Evolutionary conservation across 345 rosid species (phyloP).

Genomic region (Lumnitzera littorea): DNA sequence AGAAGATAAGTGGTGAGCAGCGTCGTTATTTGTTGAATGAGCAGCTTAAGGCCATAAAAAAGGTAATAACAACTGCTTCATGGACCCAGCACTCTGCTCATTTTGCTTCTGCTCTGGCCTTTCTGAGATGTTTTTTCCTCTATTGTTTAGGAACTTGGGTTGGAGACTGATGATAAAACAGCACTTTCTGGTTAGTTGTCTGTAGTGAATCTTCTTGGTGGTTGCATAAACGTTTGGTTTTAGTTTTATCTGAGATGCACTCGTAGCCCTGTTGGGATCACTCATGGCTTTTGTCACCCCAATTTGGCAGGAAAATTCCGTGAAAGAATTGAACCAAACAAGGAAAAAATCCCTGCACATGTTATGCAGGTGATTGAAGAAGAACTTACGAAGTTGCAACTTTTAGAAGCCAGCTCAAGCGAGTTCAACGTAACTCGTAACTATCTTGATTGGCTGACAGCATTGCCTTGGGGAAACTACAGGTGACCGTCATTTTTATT

Average conservation of each 20-base stretch:
- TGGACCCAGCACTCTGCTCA: background rate
- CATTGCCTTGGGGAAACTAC: conserved; percentile 94
- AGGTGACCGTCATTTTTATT: conserved; percentile 34
- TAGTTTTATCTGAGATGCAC: background rate
- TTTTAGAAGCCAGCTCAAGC: conserved; percentile 98
- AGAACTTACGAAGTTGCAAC: conserved; percentile 95
- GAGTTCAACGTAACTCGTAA: conserved; percentile 99
- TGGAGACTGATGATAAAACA: conserved; percentile 98
- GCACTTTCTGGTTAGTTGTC: conserved; percentile 54
- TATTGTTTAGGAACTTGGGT: conserved; percentile 77
- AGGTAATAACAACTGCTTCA: conserved; percentile 37
- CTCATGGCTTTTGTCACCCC: background rate
- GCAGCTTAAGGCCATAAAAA: conserved; percentile 98
- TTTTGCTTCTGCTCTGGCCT: background rate
- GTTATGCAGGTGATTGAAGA: conserved; percentile 95
- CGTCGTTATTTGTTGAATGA: conserved; percentile 95
- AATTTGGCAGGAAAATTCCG: conserved; percentile 75
- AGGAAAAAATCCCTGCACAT: conserved; percentile 80
- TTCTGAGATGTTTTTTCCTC: conserved; percentile 10
- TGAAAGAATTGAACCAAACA: conserved; percentile 85
- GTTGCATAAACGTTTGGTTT: background rate
- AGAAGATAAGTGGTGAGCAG: conserved; percentile 97
- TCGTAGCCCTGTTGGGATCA: too few species aligned
- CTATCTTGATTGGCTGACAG: conserved; percentile 98
- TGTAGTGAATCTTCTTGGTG: conserved; percentile 1